These are phyloP conservation scores for Verbena officinalis DNA, from an alignment of 257 asterid species.

Conservation along the genomic window DNA sequence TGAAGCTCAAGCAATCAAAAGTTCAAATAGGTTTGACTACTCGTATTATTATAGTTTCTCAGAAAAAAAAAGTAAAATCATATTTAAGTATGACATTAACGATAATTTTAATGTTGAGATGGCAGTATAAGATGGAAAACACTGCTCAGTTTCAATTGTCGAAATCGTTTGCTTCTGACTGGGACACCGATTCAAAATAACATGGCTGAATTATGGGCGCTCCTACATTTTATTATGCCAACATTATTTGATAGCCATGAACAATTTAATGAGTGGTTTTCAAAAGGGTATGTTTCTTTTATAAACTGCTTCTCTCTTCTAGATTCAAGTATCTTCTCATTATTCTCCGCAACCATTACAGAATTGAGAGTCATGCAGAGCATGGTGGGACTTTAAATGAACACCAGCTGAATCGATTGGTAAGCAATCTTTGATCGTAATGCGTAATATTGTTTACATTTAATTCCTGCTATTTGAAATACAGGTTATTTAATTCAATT, in stretches of 20 bases:
- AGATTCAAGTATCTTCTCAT: constrained; percentile 32
- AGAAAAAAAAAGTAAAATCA: neutral
- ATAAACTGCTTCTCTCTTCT: constrained; percentile 10
- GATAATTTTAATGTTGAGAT: constrained; percentile 42
- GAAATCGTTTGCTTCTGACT: constrained; percentile 96
- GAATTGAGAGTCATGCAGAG: constrained; percentile 99
- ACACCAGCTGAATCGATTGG: constrained; percentile 98
- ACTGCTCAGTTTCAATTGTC: constrained; percentile 93
- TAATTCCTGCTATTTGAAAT: constrained; percentile 12
- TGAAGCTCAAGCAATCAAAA: constrained; percentile 99
- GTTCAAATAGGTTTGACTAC: constrained; percentile 73
- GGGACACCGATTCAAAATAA: constrained; percentile 98
- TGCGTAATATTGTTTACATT: neutral
- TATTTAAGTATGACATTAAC: constrained; percentile 15
- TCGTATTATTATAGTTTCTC: constrained; percentile 16
- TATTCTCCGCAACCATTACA: constrained; percentile 40
- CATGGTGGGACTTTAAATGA: constrained; percentile 98
- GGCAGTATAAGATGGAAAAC: constrained; percentile 99
- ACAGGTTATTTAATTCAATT: neutral
- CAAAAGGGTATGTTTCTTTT: constrained; percentile 76
- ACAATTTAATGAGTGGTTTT: constrained; percentile 98
- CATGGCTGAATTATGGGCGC: constrained; percentile 99
- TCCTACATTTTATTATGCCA: constrained; percentile 98
- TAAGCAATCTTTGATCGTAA: constrained; percentile 38
- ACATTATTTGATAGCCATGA: constrained; percentile 96